Base-by-base conservation (phyloP, 2,329 filamentous ascomycete genomes). In the Coniella vitis region DNA sequence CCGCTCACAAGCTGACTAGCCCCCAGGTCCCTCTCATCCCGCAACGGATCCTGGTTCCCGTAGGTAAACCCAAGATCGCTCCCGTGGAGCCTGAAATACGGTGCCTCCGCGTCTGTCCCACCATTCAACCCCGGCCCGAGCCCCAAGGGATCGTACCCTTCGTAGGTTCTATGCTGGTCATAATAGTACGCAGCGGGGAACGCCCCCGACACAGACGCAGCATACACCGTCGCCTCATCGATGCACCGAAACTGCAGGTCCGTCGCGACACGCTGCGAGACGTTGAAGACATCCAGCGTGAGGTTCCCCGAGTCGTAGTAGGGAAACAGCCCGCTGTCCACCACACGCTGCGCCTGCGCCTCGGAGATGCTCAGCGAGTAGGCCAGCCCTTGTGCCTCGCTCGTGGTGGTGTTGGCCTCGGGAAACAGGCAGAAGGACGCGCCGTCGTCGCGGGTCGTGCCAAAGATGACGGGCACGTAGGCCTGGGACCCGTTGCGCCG, bases 181-280 rank as follows among this genome's bases (percentile, higher is more conserved):
- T 51, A 51, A 20, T 51, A 51, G 10, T 48, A 51, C 56, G 53
- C 32, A 2, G 39, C 21, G 12, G 49, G 49, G 36, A 54, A 49
- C 10, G 43, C 52, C 0, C 49, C 52, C 8, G 49, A 49, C 2
- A 22, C 21, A 14, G 36, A 19, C 1, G 49, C 74, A 1, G 74
- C 71, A 52, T 74, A 78, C 7, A 75, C 66, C 2, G 75, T 78
- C 0, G 75, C 74, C 60, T 79, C 69, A 52, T 79, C 74, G 41
- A 77, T 65, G 55, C 76, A 80, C 47, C 73, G 71, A 64, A 78
- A 79, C 4, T 70, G 71, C 38, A 68, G 71, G 56, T 79, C 75
- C 3, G 75, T 78, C 3, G 73, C 69, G 22, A 79, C 66, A 10
- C 74, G 70, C 31, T 71, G 66, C 4, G 71, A 71, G 3, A 78